Base-by-base conservation (phyloP, 2,329 filamentous ascomycete genomes). In the Talaromyces sp. region DNA sequence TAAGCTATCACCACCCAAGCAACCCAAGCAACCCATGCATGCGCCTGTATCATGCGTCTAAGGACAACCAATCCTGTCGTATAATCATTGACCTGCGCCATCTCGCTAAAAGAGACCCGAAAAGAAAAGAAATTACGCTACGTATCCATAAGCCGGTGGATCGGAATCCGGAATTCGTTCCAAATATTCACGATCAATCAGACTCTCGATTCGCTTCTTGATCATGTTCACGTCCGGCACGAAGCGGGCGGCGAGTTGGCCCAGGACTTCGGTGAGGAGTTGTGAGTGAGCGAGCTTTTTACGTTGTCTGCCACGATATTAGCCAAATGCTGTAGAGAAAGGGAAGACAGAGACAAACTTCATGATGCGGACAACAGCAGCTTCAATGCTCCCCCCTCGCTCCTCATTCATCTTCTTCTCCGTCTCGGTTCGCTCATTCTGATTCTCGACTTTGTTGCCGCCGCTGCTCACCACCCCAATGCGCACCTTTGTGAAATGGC, bases 401-500 rank as follows among this genome's bases (percentile, higher is more conserved):
- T 82, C 81, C 14, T 84, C 81, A 43, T 80, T 79, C 70, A 69
- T 86, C 81, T 80, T 81, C 71, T 79, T 79, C 69, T 84, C 80
- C 0, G 82, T 83, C 58, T 81, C 79, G 50, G 76, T 77, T 50
- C 87, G 81, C 75, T 89, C 87, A 37, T 82, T 81, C 61, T 85
- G 82, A 61, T 87, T 92, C 78, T 98, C 94, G 0, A 96, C 90
- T 78, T 92, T 95, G 75, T 92, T 96, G 19, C 89, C 86, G 1
- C 88, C 87, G 59, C 87, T 79, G 60, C 84, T 90, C 70, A 97
- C 90, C 5, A 95, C 90, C 24, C 92, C 92, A 22, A 95, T 91
- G 77, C 96, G 96, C 79, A 97, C 92, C 76, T 91, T 92, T 72
- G 95, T 85, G 59, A 90, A 88, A 74, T 92, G 93, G 79, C 91